A percentile compares a stretch with the other conserved stretches of the same genome.
Conservation (phyloP, 306 rosid genomes). For the Vigna radiata region DNA sequence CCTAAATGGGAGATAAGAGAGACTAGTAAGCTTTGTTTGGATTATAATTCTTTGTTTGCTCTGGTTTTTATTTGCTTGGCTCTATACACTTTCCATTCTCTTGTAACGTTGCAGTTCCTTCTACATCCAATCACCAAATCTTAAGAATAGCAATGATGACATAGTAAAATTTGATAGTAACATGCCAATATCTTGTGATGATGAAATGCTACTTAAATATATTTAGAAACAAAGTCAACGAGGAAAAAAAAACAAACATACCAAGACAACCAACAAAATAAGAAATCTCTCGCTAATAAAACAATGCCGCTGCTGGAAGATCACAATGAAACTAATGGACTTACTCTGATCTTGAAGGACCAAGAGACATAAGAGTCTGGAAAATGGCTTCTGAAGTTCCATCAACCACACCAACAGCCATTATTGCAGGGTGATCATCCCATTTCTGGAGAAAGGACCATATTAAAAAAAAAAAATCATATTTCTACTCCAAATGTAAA, state of each 20-base stretch:
- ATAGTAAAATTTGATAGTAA: conserved; percentile 17
- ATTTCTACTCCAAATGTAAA: conserved; percentile 41
- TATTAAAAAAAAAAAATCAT: conserved; percentile 41
- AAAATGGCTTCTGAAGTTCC: conserved; percentile 96
- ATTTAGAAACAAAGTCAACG: conserved; percentile 10
- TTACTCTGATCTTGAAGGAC: conserved; percentile 97
- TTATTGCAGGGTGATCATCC: conserved; percentile 98
- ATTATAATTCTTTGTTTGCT: conserved; percentile 34
- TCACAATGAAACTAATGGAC: conserved; percentile 41
- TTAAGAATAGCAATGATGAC: neutral
- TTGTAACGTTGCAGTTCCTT: conserved; percentile 26
- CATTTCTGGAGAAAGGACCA: conserved; percentile 65
- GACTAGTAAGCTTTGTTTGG: conserved; percentile 14
- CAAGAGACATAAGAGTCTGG: conserved; percentile 89
- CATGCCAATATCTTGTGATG: neutral
- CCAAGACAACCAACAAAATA: conserved; percentile 12
- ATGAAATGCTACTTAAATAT: conserved; percentile 15
- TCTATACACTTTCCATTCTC: conserved; percentile 32
- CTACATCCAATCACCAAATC: conserved; percentile 1
- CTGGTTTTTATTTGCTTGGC: conserved; percentile 21
- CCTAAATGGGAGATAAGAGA: neutral
- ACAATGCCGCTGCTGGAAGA: conserved; percentile 29
- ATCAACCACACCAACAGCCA: conserved; percentile 93
- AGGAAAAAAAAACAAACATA: neutral
- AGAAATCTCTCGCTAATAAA: conserved; percentile 33